Conservation (phyloP, 2,329 filamentous ascomycete genomes). For the Aspergillus melleus region DNA sequence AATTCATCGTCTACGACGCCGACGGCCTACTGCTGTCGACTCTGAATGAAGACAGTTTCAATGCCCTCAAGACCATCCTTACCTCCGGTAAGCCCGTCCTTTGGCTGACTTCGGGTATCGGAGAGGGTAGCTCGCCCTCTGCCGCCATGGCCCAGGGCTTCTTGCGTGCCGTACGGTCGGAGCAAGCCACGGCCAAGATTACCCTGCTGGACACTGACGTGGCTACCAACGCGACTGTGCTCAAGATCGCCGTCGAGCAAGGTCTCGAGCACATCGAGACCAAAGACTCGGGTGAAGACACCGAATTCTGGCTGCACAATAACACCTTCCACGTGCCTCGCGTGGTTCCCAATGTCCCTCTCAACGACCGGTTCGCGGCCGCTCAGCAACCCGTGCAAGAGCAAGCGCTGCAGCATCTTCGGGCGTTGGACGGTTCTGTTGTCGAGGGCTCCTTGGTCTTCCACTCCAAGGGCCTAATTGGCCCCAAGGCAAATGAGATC, state of each 20-base stretch:
- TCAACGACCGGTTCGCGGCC: not conserved
- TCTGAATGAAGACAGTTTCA: not conserved
- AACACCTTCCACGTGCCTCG: not conserved
- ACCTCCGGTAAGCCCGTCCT: not conserved
- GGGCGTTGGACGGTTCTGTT: not conserved
- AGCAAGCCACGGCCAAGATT: not conserved
- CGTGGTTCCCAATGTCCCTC: not conserved
- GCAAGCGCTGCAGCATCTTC: not conserved
- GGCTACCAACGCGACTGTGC: too few relatives aligned
- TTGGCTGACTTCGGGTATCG: not conserved
- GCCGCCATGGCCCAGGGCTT: constrained; percentile 1
- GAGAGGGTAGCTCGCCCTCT: not conserved
- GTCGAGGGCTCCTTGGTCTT: not conserved
- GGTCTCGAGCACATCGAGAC: not conserved
- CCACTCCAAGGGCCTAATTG: not conserved
- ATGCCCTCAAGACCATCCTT: not conserved
- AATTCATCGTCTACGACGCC: not conserved
- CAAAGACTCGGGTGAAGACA: not conserved
- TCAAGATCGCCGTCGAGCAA: not conserved
- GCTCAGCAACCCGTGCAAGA: not conserved
- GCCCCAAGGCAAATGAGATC: not conserved
- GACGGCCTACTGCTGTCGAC: not conserved
- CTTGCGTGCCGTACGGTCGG: constrained; percentile 1
- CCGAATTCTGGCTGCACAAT: constrained; percentile 6
- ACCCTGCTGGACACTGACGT: not conserved